These are phyloP conservation scores for Chloris gayana DNA, from an alignment of 176 grass and related monocot genomes.

Conservation along the genomic window DNA sequence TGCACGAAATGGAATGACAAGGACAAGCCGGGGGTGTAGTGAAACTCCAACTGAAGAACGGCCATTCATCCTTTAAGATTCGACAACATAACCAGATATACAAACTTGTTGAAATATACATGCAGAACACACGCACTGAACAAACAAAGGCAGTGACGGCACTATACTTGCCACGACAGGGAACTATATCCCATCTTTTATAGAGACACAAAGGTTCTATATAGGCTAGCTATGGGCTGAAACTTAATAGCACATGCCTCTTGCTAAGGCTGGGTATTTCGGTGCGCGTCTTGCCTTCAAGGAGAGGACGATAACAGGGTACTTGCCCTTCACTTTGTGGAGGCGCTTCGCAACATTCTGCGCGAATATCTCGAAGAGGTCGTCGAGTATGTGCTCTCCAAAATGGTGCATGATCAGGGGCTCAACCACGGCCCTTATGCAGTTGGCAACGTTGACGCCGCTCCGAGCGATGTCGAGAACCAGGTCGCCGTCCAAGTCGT, in stretches of 20 bases:
- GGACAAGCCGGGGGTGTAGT: too few relatives aligned
- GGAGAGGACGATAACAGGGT: constrained; percentile 47
- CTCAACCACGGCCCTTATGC: constrained; percentile 42
- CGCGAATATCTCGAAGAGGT: constrained; percentile 52
- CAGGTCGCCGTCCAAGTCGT: constrained; percentile 28
- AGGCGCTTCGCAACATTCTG: constrained; percentile 39
- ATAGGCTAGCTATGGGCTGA: background rate
- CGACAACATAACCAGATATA: background rate
- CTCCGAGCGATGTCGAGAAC: constrained; percentile 40
- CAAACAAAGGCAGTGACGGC: too few relatives aligned
- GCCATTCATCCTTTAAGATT: background rate
- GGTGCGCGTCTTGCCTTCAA: constrained; percentile 29
- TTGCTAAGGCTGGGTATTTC: background rate
- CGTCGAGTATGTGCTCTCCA: constrained; percentile 41
- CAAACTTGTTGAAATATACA: too few relatives aligned
- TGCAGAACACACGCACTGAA: too few relatives aligned
- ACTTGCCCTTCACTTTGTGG: constrained; percentile 45
- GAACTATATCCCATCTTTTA: background rate
- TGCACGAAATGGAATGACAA: too few relatives aligned
- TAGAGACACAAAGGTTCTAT: background rate
- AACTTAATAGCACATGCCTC: background rate
- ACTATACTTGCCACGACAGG: too few relatives aligned
- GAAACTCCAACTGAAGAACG: too few relatives aligned
- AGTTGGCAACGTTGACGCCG: constrained; percentile 46
- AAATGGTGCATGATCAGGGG: constrained; percentile 45